phyloP scores from a whole-genome alignment of 2,329 filamentous ascomycete species.

The Didymosphaeria variabile region DNA sequence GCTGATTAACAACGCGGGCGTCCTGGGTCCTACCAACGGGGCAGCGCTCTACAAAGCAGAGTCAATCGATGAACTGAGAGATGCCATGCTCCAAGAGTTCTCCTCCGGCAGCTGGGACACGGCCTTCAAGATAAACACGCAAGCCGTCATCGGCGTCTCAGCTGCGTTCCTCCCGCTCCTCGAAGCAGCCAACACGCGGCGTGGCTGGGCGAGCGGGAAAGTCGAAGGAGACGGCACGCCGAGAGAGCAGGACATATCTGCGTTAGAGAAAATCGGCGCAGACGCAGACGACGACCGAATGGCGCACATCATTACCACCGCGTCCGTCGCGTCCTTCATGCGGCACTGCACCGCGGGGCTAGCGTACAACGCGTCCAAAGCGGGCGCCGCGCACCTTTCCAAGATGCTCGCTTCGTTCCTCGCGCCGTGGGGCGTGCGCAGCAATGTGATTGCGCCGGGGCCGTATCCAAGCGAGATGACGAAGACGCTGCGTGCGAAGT shows the following conservation, averaged over 20 bases:
- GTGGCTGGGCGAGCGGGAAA: slow-evolving; percentile 49
- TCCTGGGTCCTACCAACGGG: slow-evolving; percentile 55
- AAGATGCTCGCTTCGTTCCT: slow-evolving; percentile 56
- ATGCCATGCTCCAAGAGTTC: slow-evolving; percentile 48
- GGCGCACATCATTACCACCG: slow-evolving; percentile 58
- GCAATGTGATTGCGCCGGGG: slow-evolving; percentile 58
- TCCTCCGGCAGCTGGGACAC: slow-evolving; percentile 38
- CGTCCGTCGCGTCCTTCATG: slow-evolving; percentile 53
- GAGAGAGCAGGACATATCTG: slow-evolving; percentile 33
- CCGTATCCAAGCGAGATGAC: slow-evolving; percentile 58
- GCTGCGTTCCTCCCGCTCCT: slow-evolving; percentile 58
- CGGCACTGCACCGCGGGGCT: slow-evolving; percentile 48
- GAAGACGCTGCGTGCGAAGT: slow-evolving; percentile 35
- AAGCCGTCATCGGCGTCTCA: slow-evolving; percentile 55
- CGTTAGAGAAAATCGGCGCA: slow-evolving; percentile 25
- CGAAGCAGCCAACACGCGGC: slow-evolving; percentile 54
- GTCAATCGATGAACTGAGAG: slow-evolving; percentile 55
- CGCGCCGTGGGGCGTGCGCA: slow-evolving; percentile 56
- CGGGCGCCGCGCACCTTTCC: slow-evolving; percentile 55
- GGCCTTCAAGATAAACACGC: slow-evolving; percentile 55
- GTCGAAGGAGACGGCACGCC: slow-evolving; percentile 37
- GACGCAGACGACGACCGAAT: slow-evolving; percentile 50
- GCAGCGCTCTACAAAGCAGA: slow-evolving; percentile 53
- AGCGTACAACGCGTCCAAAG: slow-evolving; percentile 57
- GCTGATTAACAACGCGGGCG: slow-evolving; percentile 62